phyloP scores from a whole-genome alignment of 1,284 basidiomycete genomes.

The Leucoagaricus sp. region DNA sequence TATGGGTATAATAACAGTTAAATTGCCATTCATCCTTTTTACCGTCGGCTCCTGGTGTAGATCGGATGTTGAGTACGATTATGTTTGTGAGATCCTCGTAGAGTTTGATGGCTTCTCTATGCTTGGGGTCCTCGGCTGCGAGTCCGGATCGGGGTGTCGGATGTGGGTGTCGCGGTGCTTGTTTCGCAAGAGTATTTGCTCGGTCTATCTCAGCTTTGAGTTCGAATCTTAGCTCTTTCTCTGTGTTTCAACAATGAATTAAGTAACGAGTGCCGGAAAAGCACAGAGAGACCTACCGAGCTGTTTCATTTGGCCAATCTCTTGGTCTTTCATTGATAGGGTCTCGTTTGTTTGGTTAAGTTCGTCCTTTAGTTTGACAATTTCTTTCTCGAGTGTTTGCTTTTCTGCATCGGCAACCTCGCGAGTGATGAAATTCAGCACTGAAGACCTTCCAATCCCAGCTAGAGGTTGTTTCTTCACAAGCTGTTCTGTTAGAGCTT shows the following conservation, averaged over 20 bases:
- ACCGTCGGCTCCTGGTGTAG: conserved; percentile 35
- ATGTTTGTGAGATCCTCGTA: conserved; percentile 67
- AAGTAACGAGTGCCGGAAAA: neutral
- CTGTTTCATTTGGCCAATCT: conserved; percentile 46
- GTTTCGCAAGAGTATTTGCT: conserved; percentile 45
- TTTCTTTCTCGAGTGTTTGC: conserved; percentile 49
- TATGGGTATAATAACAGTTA: conserved; percentile 53
- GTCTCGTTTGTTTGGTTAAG: conserved; percentile 44
- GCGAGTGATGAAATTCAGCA: conserved; percentile 67
- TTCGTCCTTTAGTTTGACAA: conserved; percentile 43
- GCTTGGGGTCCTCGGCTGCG: conserved; percentile 50
- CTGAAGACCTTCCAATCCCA: conserved; percentile 43
- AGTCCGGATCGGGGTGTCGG: conserved; percentile 28
- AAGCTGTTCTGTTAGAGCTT: conserved; percentile 57
- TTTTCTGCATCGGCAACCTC: conserved; percentile 73
- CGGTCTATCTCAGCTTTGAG: conserved; percentile 64
- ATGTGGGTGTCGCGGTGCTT: conserved; percentile 33
- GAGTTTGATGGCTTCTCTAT: conserved; percentile 50
- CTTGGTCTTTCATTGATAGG: conserved; percentile 47
- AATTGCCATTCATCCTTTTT: conserved; percentile 47
- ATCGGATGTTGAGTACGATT: conserved; percentile 50
- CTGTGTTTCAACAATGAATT: conserved; percentile 28
- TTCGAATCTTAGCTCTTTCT: conserved; percentile 51
- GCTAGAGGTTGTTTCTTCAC: conserved; percentile 51
- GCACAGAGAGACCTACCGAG: conserved; percentile 38